Conservation (phyloP, 306 rosid species). For the Crotalaria pallida region DNA sequence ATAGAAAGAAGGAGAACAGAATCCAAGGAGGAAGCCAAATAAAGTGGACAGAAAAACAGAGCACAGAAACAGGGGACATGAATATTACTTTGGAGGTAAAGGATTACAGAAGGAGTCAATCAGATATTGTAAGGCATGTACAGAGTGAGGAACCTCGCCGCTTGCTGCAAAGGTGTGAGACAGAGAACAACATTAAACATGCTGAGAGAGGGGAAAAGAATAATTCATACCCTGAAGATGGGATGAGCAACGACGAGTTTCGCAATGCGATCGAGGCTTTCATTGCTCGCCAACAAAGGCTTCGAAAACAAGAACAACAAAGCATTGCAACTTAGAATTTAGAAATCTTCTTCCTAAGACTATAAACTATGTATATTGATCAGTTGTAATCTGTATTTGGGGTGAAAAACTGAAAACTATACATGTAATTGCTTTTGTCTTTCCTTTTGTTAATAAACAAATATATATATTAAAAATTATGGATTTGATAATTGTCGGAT, state of each 20-base stretch:
- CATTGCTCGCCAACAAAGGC: slow-evolving; percentile 77
- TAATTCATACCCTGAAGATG: slow-evolving; percentile 45
- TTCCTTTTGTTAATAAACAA: neutral
- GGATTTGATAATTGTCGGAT: too few species aligned
- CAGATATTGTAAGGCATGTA: slow-evolving; percentile 24
- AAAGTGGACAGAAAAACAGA: neutral
- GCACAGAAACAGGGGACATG: neutral
- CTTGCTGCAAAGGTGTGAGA: slow-evolving; percentile 40
- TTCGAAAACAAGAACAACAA: slow-evolving; percentile 46
- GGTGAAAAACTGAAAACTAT: neutral
- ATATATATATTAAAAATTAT: too few species aligned
- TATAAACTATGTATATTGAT: neutral
- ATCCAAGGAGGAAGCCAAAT: too few species aligned
- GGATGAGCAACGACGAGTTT: slow-evolving; percentile 80
- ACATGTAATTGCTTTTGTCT: neutral
- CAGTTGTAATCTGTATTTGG: neutral
- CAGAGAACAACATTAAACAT: slow-evolving; percentile 26
- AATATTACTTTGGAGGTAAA: slow-evolving; percentile 9
- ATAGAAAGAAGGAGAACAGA: neutral
- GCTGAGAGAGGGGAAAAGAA: neutral
- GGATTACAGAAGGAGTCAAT: slow-evolving; percentile 44
- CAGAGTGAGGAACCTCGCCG: slow-evolving; percentile 20
- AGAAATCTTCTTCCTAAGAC: neutral
- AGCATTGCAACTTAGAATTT: neutral
- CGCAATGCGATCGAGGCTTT: slow-evolving; percentile 65